These are phyloP conservation scores for Triticum urartu DNA, from an alignment of 176 grass and related monocot genomes.

Conservation along the genomic window DNA sequence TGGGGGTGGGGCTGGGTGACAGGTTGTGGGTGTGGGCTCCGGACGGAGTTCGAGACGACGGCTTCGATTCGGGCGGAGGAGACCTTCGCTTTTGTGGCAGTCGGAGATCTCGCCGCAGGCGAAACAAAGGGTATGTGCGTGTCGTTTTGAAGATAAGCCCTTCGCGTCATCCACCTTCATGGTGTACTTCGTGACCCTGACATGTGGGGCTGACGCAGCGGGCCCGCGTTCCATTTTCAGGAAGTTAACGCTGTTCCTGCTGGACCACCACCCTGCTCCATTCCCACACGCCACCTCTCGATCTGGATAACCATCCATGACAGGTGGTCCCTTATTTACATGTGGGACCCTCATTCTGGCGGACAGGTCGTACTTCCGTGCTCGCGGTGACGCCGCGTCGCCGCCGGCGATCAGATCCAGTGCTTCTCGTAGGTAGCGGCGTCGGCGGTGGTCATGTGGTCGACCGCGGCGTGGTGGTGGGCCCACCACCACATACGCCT, in stretches of 20 bases:
- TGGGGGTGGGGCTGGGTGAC: not conserved
- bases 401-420: constrained; percentile 35
- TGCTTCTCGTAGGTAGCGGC: not conserved
- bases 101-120: constrained; percentile 47
- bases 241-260: not conserved
- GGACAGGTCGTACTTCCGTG: not conserved
- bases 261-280: not conserved
- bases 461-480: constrained; percentile 27
- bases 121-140: not conserved
- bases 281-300: not conserved
- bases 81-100: constrained; percentile 3
- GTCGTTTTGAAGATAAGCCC: constrained; percentile 31
- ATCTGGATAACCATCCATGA: not conserved
- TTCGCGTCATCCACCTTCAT: not conserved
- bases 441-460: constrained; percentile 27
- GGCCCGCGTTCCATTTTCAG: not conserved
- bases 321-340: not conserved
- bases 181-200: not conserved
- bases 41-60: constrained; percentile 22
- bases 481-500: constrained; percentile 39
- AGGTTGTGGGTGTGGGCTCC: not conserved
- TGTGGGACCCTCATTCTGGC: not conserved
- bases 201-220: not conserved
- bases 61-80: constrained; percentile 43
- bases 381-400: not conserved